These are phyloP conservation scores for Coemansia aciculifera DNA, from an alignment of 192 early-diverging fungal genomes.

Conservation along the genomic window DNA sequence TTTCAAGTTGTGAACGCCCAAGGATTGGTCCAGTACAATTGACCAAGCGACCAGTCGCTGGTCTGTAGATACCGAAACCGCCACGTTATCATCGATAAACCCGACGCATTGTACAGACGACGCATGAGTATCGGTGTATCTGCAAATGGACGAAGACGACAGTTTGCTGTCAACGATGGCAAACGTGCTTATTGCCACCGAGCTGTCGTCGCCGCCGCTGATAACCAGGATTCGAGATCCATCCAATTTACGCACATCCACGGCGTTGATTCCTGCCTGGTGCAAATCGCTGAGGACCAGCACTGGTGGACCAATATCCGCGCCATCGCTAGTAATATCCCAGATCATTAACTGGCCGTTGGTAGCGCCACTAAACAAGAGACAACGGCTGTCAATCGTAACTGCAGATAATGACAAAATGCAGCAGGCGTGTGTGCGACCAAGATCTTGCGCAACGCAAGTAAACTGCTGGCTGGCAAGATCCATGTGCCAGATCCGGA, in stretches of 20 bases:
- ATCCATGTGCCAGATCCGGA: conserved; percentile 48
- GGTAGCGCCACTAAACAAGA: conserved; percentile 35
- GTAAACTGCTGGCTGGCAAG: neutral
- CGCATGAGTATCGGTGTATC: conserved; percentile 59
- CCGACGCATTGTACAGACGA: conserved; percentile 65
- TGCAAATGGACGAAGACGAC: conserved; percentile 2
- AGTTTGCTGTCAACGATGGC: conserved; percentile 9
- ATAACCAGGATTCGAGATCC: conserved; percentile 40
- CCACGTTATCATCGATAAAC: neutral
- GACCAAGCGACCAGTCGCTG: conserved; percentile 68
- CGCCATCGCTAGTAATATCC: conserved; percentile 12
- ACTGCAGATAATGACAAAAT: conserved; percentile 25
- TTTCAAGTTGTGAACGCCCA: conserved; percentile 9
- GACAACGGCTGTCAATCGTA: neutral
- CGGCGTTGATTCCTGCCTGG: conserved; percentile 77
- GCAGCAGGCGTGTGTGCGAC: conserved; percentile 17
- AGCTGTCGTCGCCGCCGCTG: conserved; percentile 82
- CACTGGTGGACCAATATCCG: conserved; percentile 24
- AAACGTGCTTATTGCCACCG: conserved; percentile 40
- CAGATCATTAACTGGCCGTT: conserved; percentile 31
- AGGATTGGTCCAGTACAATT: conserved; percentile 10
- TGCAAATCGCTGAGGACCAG: conserved; percentile 45
- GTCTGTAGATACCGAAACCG: conserved; percentile 62
- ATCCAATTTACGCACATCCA: conserved; percentile 44
- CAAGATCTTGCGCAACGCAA: conserved; percentile 19